Evolutionary conservation across 352 stramenopile genomes (phyloP).

Genomic region (Pythium diclinum): DNA sequence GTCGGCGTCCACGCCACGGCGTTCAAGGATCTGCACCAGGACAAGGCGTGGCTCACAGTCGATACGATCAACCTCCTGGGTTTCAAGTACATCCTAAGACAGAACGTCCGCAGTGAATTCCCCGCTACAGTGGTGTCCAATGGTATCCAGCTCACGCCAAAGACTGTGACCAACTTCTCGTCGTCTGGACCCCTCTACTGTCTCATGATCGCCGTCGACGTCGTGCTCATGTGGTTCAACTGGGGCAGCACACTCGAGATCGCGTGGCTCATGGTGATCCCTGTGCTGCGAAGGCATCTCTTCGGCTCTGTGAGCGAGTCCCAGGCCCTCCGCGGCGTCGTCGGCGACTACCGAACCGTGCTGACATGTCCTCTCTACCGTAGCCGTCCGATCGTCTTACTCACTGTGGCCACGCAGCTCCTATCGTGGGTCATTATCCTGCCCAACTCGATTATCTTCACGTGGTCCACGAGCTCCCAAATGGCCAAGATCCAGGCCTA

Average conservation of each 20-base stretch:
- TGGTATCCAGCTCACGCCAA: background rate
- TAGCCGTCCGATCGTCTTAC: conserved; percentile 3
- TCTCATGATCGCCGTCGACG: conserved; percentile 15
- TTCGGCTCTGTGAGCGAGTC: background rate
- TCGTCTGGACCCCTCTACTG: conserved; percentile 17
- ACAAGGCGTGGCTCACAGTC: conserved; percentile 24
- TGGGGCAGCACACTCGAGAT: conserved; percentile 18
- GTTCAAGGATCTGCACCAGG: conserved; percentile 13
- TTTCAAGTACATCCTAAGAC: conserved; percentile 9
- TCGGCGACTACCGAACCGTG: conserved; percentile 15
- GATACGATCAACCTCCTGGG: conserved; percentile 19
- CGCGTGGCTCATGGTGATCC: conserved; percentile 7
- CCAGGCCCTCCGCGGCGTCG: background rate
- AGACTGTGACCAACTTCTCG: conserved; percentile 21
- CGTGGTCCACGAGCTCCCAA: conserved; percentile 13
- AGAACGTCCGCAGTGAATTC: conserved; percentile 16
- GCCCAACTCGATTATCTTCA: conserved; percentile 23
- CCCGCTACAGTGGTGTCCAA: background rate
- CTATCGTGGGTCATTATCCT: conserved; percentile 22
- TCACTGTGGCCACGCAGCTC: conserved; percentile 15
- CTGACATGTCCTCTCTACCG: conserved; percentile 21
- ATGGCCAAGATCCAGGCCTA: conserved; percentile 19
- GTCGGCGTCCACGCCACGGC: conserved; percentile 9
- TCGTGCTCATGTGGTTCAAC: conserved; percentile 11
- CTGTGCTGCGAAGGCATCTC: background rate